Evolutionary conservation across 306 rosid species (phyloP).

Genomic region (Sindora glabra): DNA sequence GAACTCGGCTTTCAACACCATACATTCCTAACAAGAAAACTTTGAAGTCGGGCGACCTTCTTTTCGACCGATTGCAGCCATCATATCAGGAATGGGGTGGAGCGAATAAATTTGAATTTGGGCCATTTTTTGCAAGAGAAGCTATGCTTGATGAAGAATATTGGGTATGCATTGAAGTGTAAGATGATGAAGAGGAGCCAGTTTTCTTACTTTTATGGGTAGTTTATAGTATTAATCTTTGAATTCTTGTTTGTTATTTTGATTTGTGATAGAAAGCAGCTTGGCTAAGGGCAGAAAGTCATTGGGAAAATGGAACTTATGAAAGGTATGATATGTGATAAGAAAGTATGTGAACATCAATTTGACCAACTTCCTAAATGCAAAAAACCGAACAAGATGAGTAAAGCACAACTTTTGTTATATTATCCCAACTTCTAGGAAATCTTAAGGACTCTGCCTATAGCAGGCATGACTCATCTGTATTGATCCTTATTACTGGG

Average conservation of each 20-base stretch:
- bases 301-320: conserved; percentile 56
- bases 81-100: conserved; percentile 38
- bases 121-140: conserved; percentile 63
- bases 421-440: conserved; percentile 3
- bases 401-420: not conserved
- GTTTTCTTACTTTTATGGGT: not conserved
- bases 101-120: conserved; percentile 38
- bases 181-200: not conserved
- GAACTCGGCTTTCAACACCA: conserved; percentile 27
- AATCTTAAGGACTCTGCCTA: not conserved
- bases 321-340: conserved; percentile 84
- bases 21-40: conserved; percentile 27
- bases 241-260: conserved; percentile 4
- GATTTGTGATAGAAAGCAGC: conserved; percentile 75
- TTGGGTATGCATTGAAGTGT: conserved; percentile 58
- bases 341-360: too few relatives aligned
- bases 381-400: too few relatives aligned
- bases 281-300: conserved; percentile 89
- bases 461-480: conserved; percentile 9
- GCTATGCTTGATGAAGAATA: conserved; percentile 81
- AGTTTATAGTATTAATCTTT: not conserved
- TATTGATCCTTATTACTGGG: conserved; percentile 16
- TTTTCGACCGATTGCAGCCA: conserved; percentile 47
- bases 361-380: too few relatives aligned
- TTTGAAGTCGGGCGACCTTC: conserved; percentile 23